These are phyloP conservation scores for Kazachstania viticola DNA, from an alignment of 805 yeast species.

Conservation along the genomic window DNA sequence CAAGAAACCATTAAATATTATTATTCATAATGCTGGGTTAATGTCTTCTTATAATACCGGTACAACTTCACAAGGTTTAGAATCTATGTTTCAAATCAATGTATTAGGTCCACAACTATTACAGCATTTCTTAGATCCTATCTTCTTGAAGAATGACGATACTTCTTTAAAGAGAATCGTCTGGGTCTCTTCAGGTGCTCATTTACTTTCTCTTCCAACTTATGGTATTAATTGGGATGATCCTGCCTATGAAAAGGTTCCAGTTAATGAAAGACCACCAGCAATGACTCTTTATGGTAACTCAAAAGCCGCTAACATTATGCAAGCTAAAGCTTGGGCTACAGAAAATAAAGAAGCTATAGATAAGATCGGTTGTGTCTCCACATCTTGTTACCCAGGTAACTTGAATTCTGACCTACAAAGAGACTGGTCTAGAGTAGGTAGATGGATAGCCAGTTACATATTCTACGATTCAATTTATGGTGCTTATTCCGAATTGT, in stretches of 20 bases:
- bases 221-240: slow-evolving; percentile 27
- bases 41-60: slow-evolving; percentile 21
- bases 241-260: slow-evolving; percentile 16
- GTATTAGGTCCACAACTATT: slow-evolving; percentile 29
- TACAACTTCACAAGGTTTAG: slow-evolving; percentile 27
- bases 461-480: slow-evolving; percentile 14
- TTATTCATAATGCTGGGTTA: slow-evolving; percentile 30
- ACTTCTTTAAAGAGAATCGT: slow-evolving; percentile 26
- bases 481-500: slow-evolving; percentile 32
- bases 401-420: slow-evolving; percentile 23
- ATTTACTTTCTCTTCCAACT: slow-evolving; percentile 16
- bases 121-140: slow-evolving; percentile 29
- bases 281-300: slow-evolving; percentile 25
- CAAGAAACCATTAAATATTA: slow-evolving; percentile 18
- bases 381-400: slow-evolving; percentile 30
- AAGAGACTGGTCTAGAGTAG: slow-evolving; percentile 16
- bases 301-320: slow-evolving; percentile 29
- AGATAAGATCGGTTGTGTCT: slow-evolving; percentile 22
- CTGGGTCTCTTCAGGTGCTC: slow-evolving; percentile 31
- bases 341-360: slow-evolving; percentile 14
- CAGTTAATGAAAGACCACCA: slow-evolving; percentile 12
- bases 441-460: slow-evolving; percentile 5
- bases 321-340: slow-evolving; percentile 29
- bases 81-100: slow-evolving; percentile 29
- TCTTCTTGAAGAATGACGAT: slow-evolving; percentile 26